Evolutionary conservation across 2,329 filamentous ascomycete species (phyloP), one percentile per base, ranked within the genome.

Genomic region (Albifimbria verrucaria): DNA sequence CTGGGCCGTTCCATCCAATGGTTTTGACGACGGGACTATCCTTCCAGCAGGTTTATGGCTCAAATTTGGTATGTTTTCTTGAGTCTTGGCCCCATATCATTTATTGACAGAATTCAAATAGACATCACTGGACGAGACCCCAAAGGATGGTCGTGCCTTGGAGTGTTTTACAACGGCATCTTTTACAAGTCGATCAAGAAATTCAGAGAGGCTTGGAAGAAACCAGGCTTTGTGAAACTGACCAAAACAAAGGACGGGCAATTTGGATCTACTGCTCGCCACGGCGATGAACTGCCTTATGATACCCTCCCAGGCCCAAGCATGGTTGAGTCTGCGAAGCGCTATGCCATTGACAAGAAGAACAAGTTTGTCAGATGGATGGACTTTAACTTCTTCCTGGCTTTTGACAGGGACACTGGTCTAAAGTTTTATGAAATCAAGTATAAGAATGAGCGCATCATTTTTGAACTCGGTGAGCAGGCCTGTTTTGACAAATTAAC

Each of bases 361-460:
- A 52, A 55, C 32, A 59, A 56, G 12, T 59, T 54, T 23, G 52
- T 59, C 18, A 50, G 51, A 39, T 61, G 59, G 59, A 55, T 12
- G 51, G 81, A 54, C 45, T 59, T 45, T 77, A 82, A 59, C 68
- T 85, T 84, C 59, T 83, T 77, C 58, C 66, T 81, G n/a, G 69
- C 68, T 3, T 78, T 79, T 48, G 72, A 68, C 1, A 67, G 72
- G 9, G 78, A 80, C 52, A 71, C 71, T 0, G 81, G 79, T 0
- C 67, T 83, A 43, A 58, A 71, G 1, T 65, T 84, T 1, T 77
- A 76, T 59, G 74, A 84, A 54, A 75, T 85, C 44, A 66, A 70
- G 18, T 82, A 76, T 69, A 79, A 81, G 58, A 78, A 77, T n/a
- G 71, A 81, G 54, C 69, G 78, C 7, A 63, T 85, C 7, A 66